Base-by-base conservation (phyloP, 768 basidiomycete species). In the Rubroboletus satanas region DNA sequence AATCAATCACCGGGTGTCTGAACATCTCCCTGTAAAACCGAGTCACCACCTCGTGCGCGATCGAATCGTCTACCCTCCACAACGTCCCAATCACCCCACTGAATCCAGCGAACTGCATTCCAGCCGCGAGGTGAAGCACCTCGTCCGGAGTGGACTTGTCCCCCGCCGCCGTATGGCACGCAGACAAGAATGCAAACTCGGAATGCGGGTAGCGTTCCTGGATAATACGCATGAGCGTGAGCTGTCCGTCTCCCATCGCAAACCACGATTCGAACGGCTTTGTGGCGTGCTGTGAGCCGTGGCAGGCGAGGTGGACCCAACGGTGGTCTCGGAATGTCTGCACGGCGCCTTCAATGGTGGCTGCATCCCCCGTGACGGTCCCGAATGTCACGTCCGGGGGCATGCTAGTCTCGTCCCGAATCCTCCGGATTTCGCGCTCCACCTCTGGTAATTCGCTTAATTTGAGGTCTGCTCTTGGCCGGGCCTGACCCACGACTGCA, bases 1-100 rank as follows among this genome's bases (percentile, higher is more conserved):
- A 47, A 21, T 46, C 41, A 5, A 56, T 7, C 8, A 39, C 42
- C 1, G 45, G 32, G 0, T 39, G 10, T 38, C 10, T 39, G 39
- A 57, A 49, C 36, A 14, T 49, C 48, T 39, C 31, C 12, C 32
- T 31, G 48, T 31, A 50, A 41, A 50, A 32, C 18, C 28, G 32
- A 3, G 41, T 35, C 4, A 35, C 51, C 32, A 37, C 48, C 39
- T 36, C n/a, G n/a, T 12, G 44, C 11, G 28, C 33, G 7, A 37
- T 26, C 10, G 10, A 2, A 18, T 56, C 39, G 18, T 47, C 46
- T 4, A 38, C 52, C 29, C 15, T 52, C 43, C 51, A 53, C 32
- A 38, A 10, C 11, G 21, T 52, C 31, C 54, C 43, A 37, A 51
- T 36, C 18, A 53, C 42, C 14, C 56, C 33, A 15, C 49, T 56